Conservation (phyloP, 2,329 filamentous ascomycete species). For the Stagonosporopsis rhizophila region DNA sequence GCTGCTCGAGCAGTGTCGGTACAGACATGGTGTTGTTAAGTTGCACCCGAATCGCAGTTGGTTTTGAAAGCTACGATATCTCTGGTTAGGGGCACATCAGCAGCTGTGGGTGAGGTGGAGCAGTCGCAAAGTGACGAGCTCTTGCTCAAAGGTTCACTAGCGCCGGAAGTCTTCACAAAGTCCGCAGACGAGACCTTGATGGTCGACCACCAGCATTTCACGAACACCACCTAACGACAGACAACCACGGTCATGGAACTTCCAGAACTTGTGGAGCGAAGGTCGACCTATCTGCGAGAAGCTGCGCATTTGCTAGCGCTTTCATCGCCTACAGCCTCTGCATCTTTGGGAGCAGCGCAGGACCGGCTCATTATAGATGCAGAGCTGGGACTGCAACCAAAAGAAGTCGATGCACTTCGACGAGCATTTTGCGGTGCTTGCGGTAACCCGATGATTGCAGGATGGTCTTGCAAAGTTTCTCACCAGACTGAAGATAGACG, state of each 20-base stretch:
- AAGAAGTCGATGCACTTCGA: slow-evolving; percentile 40
- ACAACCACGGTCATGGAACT: slow-evolving; percentile 28
- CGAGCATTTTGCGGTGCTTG: slow-evolving; percentile 48
- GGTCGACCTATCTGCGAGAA: slow-evolving; percentile 44
- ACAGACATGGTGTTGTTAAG: slow-evolving; percentile 29
- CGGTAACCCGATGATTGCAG: slow-evolving; percentile 48
- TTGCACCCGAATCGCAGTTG: not conserved
- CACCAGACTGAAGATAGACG: slow-evolving; percentile 7
- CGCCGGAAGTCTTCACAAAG: slow-evolving; percentile 28
- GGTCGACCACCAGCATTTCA: slow-evolving; percentile 20
- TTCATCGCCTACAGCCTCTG: slow-evolving; percentile 43
- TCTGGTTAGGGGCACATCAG: not conserved
- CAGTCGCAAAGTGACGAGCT: not conserved
- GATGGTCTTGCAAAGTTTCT: slow-evolving; percentile 42
- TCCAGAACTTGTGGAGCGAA: slow-evolving; percentile 25
- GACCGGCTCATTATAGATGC: slow-evolving; percentile 40
- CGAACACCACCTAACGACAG: slow-evolving; percentile 13
- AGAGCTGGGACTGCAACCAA: slow-evolving; percentile 33
- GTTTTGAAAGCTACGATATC: not conserved
- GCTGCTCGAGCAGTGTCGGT: slow-evolving; percentile 31
- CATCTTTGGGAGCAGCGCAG: slow-evolving; percentile 40
- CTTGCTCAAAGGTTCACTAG: slow-evolving; percentile 31
- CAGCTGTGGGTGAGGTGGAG: slow-evolving; percentile 3
- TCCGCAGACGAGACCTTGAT: slow-evolving; percentile 21
- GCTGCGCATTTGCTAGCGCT: slow-evolving; percentile 42